Conservation (phyloP, 129 eudicot species). For the Heracleum sosnowskyi region DNA sequence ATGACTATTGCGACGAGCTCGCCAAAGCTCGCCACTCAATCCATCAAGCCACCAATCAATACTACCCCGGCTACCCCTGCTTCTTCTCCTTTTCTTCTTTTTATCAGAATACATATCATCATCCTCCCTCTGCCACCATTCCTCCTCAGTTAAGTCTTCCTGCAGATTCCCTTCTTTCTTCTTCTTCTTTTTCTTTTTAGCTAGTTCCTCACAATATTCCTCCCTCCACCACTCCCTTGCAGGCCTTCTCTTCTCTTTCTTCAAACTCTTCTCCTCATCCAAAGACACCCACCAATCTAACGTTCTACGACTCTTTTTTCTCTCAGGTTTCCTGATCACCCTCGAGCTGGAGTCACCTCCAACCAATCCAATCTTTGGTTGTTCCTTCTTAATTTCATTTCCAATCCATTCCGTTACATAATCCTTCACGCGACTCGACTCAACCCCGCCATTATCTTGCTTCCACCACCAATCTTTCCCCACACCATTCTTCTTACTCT, state of each 20-base stretch:
- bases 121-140: constrained; percentile 65
- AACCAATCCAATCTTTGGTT: constrained; percentile 59
- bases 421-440: constrained; percentile 70
- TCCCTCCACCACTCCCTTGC: constrained; percentile 99
- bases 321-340: constrained; percentile 32
- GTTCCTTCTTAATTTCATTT: constrained; percentile 75
- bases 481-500: constrained; percentile 35
- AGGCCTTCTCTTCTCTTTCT: constrained; percentile 72
- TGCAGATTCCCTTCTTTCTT: constrained; percentile 36
- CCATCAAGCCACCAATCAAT: constrained; percentile 98
- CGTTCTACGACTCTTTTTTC: constrained; percentile 45
- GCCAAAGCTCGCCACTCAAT: constrained; percentile 83
- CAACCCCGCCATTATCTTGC: constrained; percentile 51
- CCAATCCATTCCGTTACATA: constrained; percentile 98
- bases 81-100: constrained; percentile 63
- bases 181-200: constrained; percentile 58
- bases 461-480: constrained; percentile 95
- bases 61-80: constrained; percentile 64
- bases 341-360: constrained; percentile 47
- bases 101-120: constrained; percentile 37
- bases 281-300: constrained; percentile 85
- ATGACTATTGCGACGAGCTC: constrained; percentile 46
- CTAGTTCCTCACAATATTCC: constrained; percentile 80
- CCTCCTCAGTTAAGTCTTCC: constrained; percentile 23
- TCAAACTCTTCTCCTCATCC: constrained; percentile 63